Evolutionary conservation across 176 grass and related monocot genomes (phyloP).

Genomic region (Echinochloa phyllopogon): DNA sequence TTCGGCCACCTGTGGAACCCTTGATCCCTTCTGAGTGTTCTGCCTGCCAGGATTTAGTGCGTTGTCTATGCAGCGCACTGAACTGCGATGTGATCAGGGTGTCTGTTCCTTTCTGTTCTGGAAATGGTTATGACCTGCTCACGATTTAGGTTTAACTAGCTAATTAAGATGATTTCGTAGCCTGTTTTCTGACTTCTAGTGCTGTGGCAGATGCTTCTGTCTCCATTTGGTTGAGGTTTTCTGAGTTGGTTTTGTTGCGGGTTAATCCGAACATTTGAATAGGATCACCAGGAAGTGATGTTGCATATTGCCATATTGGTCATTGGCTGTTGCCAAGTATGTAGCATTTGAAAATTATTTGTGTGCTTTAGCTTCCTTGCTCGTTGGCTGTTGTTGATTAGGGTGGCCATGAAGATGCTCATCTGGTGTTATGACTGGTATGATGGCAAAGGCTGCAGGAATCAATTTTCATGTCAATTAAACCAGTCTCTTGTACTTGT

Average conservation of each 20-base stretch:
- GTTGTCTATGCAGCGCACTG: background rate
- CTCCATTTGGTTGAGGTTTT: background rate
- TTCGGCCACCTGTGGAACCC: constrained; percentile 21
- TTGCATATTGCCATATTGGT: background rate
- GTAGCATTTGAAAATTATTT: background rate
- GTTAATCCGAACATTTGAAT: background rate
- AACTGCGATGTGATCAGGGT: background rate
- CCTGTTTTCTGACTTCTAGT: background rate
- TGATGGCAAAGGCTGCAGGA: background rate
- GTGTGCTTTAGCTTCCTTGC: background rate
- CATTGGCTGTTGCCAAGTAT: too few species aligned
- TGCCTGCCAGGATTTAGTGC: background rate
- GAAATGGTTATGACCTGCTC: constrained; percentile 25
- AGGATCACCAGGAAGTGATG: background rate
- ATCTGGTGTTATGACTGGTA: background rate
- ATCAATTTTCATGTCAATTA: background rate
- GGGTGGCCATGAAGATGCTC: background rate
- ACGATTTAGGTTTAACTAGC: background rate
- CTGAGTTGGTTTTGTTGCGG: background rate
- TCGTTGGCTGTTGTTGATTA: background rate
- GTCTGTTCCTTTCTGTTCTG: background rate
- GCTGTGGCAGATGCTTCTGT: background rate
- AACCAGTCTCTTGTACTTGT: background rate
- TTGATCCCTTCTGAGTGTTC: background rate
- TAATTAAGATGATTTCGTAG: background rate